Evolutionary conservation across 495 filamentous ascomycete genomes (phyloP).

Genomic region (Penicillium riverlandense): DNA sequence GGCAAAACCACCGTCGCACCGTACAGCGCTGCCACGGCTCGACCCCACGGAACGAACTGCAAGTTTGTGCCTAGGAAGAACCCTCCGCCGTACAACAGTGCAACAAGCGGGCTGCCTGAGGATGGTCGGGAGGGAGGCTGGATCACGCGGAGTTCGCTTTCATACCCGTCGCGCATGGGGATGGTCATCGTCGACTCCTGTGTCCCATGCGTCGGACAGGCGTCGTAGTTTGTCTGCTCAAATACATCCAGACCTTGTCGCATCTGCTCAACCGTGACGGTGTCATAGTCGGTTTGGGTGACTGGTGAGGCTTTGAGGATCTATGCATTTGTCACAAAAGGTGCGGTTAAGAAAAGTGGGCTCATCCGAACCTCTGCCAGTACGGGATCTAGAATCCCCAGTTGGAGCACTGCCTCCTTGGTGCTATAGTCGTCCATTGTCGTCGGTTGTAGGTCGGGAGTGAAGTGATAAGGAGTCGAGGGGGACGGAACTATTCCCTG

Average conservation of each 20-base stretch:
- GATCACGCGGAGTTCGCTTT: constrained; percentile 27
- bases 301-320: constrained; percentile 20
- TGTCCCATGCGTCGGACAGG: constrained; percentile 9
- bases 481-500: no score
- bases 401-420: constrained; percentile 21
- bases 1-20: constrained; percentile 24
- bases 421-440: constrained; percentile 11
- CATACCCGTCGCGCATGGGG: constrained; percentile 31
- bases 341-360: background rate
- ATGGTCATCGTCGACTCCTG: constrained; percentile 25
- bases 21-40: constrained; percentile 18
- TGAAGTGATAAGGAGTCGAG: no score
- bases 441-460: no score
- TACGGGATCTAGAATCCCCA: constrained; percentile 27
- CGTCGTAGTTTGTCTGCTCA: constrained; percentile 3
- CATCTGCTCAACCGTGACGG: background rate
- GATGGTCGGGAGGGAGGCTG: constrained; percentile 17
- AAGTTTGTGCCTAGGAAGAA: constrained; percentile 29
- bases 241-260: background rate
- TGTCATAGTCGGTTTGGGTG: constrained; percentile 2
- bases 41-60: constrained; percentile 22
- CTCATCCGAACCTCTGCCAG: constrained; percentile 18
- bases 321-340: background rate
- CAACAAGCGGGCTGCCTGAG: constrained; percentile 27
- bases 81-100: constrained; percentile 38